Evolutionary conservation across 2,329 filamentous ascomycete genomes (phyloP).

Genomic region (Botrytis sinoallii): DNA sequence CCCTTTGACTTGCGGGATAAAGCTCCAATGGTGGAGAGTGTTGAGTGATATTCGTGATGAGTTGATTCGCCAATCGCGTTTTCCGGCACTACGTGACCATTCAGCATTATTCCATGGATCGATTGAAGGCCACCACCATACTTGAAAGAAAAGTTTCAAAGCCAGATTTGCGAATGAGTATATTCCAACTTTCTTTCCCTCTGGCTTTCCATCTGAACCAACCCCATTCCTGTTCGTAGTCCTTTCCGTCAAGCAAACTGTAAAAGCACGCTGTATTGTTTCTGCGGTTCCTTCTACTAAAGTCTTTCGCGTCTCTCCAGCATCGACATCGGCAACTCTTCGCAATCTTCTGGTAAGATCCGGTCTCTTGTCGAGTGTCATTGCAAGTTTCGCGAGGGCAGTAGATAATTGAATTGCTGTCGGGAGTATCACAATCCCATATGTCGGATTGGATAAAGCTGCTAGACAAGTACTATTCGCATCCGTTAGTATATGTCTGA

Average conservation of each 20-base stretch:
- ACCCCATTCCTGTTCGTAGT: conserved; percentile 58
- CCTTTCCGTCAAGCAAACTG: conserved; percentile 81
- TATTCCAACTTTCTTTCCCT: conserved; percentile 82
- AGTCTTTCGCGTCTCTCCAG: conserved; percentile 68
- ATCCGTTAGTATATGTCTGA: conserved; percentile 17
- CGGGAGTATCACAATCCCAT: conserved; percentile 78
- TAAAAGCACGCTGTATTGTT: conserved; percentile 86
- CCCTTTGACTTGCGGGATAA: conserved; percentile 81
- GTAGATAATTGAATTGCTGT: conserved; percentile 80
- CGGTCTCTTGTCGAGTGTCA: conserved; percentile 77
- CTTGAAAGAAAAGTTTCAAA: conserved; percentile 81
- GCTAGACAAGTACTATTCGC: conserved; percentile 69
- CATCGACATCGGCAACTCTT: conserved; percentile 47
- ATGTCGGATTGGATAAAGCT: conserved; percentile 73
- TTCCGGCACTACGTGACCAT: conserved; percentile 61
- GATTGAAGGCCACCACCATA: conserved; percentile 40
- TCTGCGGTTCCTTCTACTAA: conserved; percentile 86
- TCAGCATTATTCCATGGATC: conserved; percentile 19
- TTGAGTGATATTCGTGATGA: conserved; percentile 83
- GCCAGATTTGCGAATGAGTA: conserved; percentile 92
- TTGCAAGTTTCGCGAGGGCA: conserved; percentile 76
- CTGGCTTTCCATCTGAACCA: conserved; percentile 58
- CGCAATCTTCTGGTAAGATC: conserved; percentile 69
- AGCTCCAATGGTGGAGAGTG: conserved; percentile 76
- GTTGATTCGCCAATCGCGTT: conserved; percentile 77